Conservation (phyloP, 169 alveolate genomes). For the Eimeria acervulina region DNA sequence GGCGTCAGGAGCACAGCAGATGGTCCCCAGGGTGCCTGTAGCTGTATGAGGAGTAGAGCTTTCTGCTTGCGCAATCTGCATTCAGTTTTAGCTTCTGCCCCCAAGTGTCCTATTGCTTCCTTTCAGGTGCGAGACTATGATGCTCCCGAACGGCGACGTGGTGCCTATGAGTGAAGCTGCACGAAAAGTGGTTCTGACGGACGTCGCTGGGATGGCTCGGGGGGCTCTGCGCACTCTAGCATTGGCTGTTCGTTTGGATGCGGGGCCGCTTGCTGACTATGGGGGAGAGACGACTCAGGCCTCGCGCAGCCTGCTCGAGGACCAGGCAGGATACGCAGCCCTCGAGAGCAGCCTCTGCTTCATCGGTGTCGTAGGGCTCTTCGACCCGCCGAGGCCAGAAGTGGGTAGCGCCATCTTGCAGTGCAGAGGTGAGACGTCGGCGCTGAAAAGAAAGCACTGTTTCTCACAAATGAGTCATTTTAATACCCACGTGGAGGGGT, state of each 20-base stretch:
- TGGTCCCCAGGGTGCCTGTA: slow-evolving; percentile 84
- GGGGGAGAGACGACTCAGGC: slow-evolving; percentile 13
- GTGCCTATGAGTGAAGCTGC: slow-evolving; percentile 90
- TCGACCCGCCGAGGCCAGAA: slow-evolving; percentile 99
- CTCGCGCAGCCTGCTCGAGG: slow-evolving; percentile 28
- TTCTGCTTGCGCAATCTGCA: neutral
- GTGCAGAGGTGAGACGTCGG: slow-evolving; percentile 88
- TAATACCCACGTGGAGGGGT: neutral
- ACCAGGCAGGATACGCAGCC: slow-evolving; percentile 46
- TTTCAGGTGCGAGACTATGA: slow-evolving; percentile 85
- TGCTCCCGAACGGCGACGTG: slow-evolving; percentile 93
- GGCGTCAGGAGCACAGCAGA: neutral
- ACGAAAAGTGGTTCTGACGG: slow-evolving; percentile 89
- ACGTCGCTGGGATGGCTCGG: slow-evolving; percentile 93
- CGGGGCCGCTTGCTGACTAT: slow-evolving; percentile 73
- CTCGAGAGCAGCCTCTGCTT: slow-evolving; percentile 86
- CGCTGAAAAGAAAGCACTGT: neutral
- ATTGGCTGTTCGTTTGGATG: slow-evolving; percentile 88
- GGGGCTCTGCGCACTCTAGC: slow-evolving; percentile 90
- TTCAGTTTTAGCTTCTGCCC: neutral
- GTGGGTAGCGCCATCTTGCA: slow-evolving; percentile 95
- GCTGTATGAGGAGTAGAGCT: neutral
- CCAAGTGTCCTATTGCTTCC: neutral
- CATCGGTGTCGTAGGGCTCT: slow-evolving; percentile 97
- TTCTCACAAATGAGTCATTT: neutral